A percentile compares a stretch with the other conserved stretches of the same genome.
These are phyloP conservation scores for Lichtheimia ramosa DNA, from an alignment of 371 early-diverging fungal genomes.

Conservation along the genomic window DNA sequence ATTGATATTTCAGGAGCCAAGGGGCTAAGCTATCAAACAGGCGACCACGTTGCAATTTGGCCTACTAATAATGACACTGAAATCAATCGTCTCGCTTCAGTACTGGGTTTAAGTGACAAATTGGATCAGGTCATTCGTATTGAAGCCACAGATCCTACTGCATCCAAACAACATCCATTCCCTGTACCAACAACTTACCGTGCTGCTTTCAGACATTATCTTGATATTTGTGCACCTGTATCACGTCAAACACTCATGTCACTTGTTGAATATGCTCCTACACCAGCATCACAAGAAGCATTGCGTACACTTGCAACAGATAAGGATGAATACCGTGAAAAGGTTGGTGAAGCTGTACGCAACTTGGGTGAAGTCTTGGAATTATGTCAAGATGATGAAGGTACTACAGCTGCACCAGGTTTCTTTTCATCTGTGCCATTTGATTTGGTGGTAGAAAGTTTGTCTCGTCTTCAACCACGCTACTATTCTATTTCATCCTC, in stretches of 20 bases:
- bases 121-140: conserved; percentile 66
- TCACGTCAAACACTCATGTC: conserved; percentile 65
- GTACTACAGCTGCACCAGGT: conserved; percentile 25
- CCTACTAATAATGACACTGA: conserved; percentile 83
- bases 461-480: conserved; percentile 84
- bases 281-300: conserved; percentile 48
- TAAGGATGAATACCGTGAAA: conserved; percentile 66
- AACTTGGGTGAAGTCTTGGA: conserved; percentile 71
- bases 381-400: conserved; percentile 18
- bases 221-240: conserved; percentile 80
- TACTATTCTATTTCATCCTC: conserved; percentile 96
- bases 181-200: conserved; percentile 87
- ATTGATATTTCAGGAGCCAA: conserved; percentile 81
- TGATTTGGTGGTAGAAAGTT: conserved; percentile 74
- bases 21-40: conserved; percentile 77
- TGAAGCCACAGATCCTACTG: conserved; percentile 62
- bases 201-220: conserved; percentile 85
- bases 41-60: conserved; percentile 96
- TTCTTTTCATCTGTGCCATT: conserved; percentile 56
- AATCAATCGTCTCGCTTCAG: conserved; percentile 63
- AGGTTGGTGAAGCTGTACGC: conserved; percentile 62
- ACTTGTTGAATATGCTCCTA: conserved; percentile 59
- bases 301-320: conserved; percentile 66
- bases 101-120: conserved; percentile 64
- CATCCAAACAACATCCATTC: conserved; percentile 80